Conservation (phyloP, 1,284 basidiomycete genomes). For the Phlebopus sp. region DNA sequence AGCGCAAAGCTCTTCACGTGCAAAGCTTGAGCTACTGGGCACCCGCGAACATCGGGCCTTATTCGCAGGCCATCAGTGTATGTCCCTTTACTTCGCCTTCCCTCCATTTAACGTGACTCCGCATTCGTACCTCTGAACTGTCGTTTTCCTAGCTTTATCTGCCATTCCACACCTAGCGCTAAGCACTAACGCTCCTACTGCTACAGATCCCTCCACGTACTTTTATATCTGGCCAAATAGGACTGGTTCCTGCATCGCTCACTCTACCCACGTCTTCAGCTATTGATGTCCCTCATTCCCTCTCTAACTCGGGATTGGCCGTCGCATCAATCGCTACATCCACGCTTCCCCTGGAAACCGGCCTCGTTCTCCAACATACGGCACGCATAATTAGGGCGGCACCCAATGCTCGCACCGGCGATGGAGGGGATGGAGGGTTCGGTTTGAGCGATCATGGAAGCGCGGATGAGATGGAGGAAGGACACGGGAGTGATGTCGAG, state of each 20-base stretch:
- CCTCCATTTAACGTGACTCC: not conserved
- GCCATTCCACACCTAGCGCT: not conserved
- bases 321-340: conserved; percentile 30
- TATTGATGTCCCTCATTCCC: not conserved
- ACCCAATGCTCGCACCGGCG: conserved; percentile 22
- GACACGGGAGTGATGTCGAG: conserved; percentile 34
- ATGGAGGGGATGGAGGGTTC: conserved; percentile 26
- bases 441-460: conserved; percentile 16
- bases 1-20: conserved; percentile 82
- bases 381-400: conserved; percentile 58
- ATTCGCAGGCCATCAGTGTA: conserved; percentile 89
- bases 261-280: conserved; percentile 49
- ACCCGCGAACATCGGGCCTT: conserved; percentile 98
- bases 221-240: conserved; percentile 95
- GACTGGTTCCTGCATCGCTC: conserved; percentile 76
- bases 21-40: conserved; percentile 98
- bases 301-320: conserved; percentile 1
- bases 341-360: conserved; percentile 62
- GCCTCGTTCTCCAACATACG: conserved; percentile 81
- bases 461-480: not conserved
- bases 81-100: conserved; percentile 27
- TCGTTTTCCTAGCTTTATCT: no score
- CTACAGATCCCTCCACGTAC: conserved; percentile 67
- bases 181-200: not conserved
- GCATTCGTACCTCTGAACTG: no score